These are phyloP conservation scores for Dendrostoma leiphaemia DNA, from an alignment of 2,329 filamentous ascomycete species.

Conservation along the genomic window DNA sequence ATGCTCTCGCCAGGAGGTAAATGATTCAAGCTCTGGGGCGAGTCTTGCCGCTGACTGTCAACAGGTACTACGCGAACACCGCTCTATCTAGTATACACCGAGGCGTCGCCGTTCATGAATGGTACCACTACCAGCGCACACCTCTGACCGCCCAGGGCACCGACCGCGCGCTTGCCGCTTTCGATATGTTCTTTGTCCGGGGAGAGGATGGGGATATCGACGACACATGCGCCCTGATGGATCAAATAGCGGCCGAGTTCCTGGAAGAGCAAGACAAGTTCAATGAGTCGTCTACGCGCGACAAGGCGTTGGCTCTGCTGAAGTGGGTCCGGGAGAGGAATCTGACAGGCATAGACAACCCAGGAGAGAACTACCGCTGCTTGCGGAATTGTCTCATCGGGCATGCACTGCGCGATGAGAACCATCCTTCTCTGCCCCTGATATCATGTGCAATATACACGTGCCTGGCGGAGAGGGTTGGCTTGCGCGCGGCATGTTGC, in stretches of 20 bases:
- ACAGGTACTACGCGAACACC: conserved; percentile 71
- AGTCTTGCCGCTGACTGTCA: conserved; percentile 8
- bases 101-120: conserved; percentile 73
- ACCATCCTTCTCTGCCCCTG: conserved; percentile 79
- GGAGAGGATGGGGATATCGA: conserved; percentile 69
- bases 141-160: conserved; percentile 39
- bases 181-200: conserved; percentile 85
- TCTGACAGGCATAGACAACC: conserved; percentile 68
- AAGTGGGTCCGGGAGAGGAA: conserved; percentile 67
- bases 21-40: too few species aligned
- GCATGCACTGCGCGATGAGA: conserved; percentile 68
- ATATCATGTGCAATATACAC: conserved; percentile 88
- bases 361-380: conserved; percentile 68
- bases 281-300: conserved; percentile 55
- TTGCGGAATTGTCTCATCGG: conserved; percentile 87
- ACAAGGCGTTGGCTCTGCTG: conserved; percentile 67
- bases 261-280: conserved; percentile 51
- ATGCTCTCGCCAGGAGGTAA: conserved; percentile 73
- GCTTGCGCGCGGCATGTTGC: conserved; percentile 74
- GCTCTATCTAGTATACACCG: conserved; percentile 80
- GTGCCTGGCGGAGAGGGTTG: conserved; percentile 70
- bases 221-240: conserved; percentile 64
- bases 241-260: conserved; percentile 60
- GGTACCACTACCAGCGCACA: conserved; percentile 55
- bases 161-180: conserved; percentile 75